Evolutionary conservation across 1,139 yeast species (phyloP).

Genomic region (Taphrina pruni): DNA sequence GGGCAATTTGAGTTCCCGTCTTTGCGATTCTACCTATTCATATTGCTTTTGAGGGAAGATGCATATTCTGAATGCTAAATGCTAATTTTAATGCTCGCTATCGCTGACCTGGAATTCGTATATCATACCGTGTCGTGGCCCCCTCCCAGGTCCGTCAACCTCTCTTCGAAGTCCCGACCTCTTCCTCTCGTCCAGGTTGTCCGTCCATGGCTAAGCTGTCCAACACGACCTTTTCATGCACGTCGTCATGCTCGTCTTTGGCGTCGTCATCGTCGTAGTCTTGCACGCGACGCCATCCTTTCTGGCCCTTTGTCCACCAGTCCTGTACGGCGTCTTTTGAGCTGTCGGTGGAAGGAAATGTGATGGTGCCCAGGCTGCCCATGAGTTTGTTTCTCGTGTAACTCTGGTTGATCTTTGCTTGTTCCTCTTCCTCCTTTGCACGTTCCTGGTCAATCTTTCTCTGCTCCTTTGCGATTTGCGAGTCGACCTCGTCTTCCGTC

Average conservation of each 20-base stretch:
- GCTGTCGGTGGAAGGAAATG: not conserved
- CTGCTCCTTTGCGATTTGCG: constrained; percentile 24
- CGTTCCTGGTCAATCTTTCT: constrained; percentile 24
- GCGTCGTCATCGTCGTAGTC: constrained; percentile 35
- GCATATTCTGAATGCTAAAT: too few species aligned
- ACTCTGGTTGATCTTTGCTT: constrained; percentile 27
- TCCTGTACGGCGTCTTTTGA: constrained; percentile 6
- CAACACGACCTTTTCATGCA: constrained; percentile 6
- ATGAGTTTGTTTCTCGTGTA: constrained; percentile 21
- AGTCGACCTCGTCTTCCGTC: constrained; percentile 37
- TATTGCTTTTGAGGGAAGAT: too few species aligned
- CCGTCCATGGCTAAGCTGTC: constrained; percentile 13
- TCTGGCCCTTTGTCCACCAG: constrained; percentile 27
- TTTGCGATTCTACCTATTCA: too few species aligned
- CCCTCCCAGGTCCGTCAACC: not conserved
- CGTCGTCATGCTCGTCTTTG: constrained; percentile 6
- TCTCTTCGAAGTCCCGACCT: constrained; percentile 18
- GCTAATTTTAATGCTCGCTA: not conserved
- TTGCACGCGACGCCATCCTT: constrained; percentile 39
- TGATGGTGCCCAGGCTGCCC: constrained; percentile 21
- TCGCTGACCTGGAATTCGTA: not conserved
- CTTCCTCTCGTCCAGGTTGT: constrained; percentile 31
- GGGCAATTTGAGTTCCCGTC: too few species aligned
- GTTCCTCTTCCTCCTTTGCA: constrained; percentile 15
- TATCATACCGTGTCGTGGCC: too few species aligned